Evolutionary conservation across 257 asterid species (phyloP).

Genomic region (Nicotiana attenuata): DNA sequence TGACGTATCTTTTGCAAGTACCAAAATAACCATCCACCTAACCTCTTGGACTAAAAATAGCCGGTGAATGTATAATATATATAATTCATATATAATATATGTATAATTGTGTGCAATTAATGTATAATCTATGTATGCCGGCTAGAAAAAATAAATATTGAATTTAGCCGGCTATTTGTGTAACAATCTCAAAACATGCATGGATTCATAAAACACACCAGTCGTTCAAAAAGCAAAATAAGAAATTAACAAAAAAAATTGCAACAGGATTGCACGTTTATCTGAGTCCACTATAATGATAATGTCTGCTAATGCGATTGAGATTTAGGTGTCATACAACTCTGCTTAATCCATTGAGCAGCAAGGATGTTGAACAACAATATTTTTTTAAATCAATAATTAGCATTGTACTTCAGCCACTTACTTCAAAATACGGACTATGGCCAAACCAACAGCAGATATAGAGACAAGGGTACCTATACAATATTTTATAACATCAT

Average conservation of each 20-base stretch:
- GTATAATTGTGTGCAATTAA: too few species aligned
- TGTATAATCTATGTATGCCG: too few species aligned
- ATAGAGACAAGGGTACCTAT: constrained; percentile 85
- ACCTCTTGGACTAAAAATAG: too few species aligned
- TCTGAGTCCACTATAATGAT: background rate
- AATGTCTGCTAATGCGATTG: background rate
- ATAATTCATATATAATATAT: too few species aligned
- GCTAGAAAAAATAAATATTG: too few species aligned
- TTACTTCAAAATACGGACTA: constrained; percentile 65
- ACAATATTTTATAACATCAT: constrained; percentile 90
- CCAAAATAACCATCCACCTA: too few species aligned
- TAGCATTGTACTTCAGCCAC: background rate
- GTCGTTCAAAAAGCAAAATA: too few species aligned
- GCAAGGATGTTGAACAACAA: background rate
- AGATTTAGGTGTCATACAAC: background rate
- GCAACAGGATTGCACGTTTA: background rate
- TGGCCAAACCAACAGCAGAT: constrained; percentile 82
- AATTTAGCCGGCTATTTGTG: too few species aligned
- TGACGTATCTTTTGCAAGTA: background rate
- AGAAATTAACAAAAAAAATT: background rate
- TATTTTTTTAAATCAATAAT: constrained; percentile 6
- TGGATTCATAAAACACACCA: too few species aligned
- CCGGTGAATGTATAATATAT: too few species aligned
- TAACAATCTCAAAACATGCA: too few species aligned
- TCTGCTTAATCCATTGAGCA: background rate